Conservation (phyloP, 2,329 filamentous ascomycete species). For the Magnaporthiopsis rhizophila region DNA sequence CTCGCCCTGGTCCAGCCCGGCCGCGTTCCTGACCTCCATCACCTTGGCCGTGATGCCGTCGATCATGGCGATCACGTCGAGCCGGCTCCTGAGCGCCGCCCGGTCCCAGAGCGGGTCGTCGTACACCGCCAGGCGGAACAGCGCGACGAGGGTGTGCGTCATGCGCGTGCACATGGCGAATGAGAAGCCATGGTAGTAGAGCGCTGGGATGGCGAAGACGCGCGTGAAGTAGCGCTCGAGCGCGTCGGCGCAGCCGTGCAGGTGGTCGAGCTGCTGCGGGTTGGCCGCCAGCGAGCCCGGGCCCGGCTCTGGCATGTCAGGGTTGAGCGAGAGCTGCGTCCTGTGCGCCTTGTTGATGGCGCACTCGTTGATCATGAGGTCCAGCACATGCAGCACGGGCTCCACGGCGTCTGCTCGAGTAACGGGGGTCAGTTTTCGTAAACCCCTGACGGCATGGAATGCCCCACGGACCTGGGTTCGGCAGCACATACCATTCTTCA, state of each 20-base stretch:
- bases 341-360: conserved; percentile 14
- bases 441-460: too few relatives aligned
- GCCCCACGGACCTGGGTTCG: too few relatives aligned
- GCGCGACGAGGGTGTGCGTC: conserved; percentile 22
- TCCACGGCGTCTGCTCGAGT: conserved; percentile 23
- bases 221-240: conserved; percentile 25
- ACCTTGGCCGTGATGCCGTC: conserved; percentile 17
- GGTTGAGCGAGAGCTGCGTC: neutral
- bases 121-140: conserved; percentile 24
- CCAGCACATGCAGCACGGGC: conserved; percentile 26
- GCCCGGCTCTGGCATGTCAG: neutral
- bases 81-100: conserved; percentile 18
- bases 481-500: conserved; percentile 16
- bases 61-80: conserved; percentile 26
- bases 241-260: conserved; percentile 19
- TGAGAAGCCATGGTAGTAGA: conserved; percentile 22
- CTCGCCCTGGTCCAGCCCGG: neutral
- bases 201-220: conserved; percentile 22
- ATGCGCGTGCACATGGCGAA: conserved; percentile 27
- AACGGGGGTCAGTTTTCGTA: neutral
- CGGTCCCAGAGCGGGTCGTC: conserved; percentile 32
- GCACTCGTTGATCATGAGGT: conserved; percentile 30
- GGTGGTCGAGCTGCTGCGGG: conserved; percentile 15
- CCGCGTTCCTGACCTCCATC: conserved; percentile 9
- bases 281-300: conserved; percentile 6